Evolutionary conservation across 2,329 filamentous ascomycete species (phyloP), one percentile per base, ranked within the genome.

Genomic region (Ophiostoma pallidulum): DNA sequence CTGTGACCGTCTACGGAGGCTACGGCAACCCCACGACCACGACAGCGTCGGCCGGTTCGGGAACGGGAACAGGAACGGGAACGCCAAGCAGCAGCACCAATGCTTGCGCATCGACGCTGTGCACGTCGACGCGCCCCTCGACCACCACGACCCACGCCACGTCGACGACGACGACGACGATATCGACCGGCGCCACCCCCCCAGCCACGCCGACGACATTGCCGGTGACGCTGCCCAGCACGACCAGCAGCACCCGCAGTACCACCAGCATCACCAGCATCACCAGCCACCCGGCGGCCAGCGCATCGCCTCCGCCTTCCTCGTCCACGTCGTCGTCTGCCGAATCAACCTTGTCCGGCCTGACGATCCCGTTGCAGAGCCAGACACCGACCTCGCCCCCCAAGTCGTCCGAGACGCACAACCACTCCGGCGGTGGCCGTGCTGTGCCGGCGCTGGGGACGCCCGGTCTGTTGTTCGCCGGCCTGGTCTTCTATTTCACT

Each of bases 1-100:
- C 45, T 22, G 45, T 47, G 38, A 47, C 45, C 12, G 32, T 47
- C 37, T 36, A 31, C 38, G 38, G 35, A 16, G 38, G 35, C 37
- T 36, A 38, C 37, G 42, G 29, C 37, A 36, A 26, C 37, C 37
- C 38, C 28, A 19, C 19, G 37, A 32, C 45, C 37, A 40, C 44
- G 19, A 39, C 44, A n/a, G 32, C 13, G 13, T 8, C 2, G 19
- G 16, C 35, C 10, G 35, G 35, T 20, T 16, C 35, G 3, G 16
- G 7, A 16, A 20, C 33, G 14, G 12, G 14, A 12, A n/a, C 33
- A 18, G 13, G 5, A n/a, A 36, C n/a, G 14, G 33, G 13, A 18
- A 10, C 33, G 16, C 33, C n/a, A 36, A 28, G 24, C 24, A 28
- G 24, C 24, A 28, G 24, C 24, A 28, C 24, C 6, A 28, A 28